Evolutionary conservation across 179 eudicot species (phyloP).

Genomic region (Vitellaria paradoxa): DNA sequence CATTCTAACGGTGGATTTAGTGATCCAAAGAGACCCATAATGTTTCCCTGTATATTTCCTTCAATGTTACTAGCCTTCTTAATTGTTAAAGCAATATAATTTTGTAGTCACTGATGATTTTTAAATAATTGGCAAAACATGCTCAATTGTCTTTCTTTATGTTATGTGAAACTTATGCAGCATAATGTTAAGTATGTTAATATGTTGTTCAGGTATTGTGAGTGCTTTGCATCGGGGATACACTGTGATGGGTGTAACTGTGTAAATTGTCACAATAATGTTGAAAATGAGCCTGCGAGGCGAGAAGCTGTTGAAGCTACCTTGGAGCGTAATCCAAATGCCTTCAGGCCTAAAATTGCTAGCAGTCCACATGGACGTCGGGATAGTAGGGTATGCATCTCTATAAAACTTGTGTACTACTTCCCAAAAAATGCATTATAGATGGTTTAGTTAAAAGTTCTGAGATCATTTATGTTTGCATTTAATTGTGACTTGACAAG

Average conservation of each 20-base stretch:
- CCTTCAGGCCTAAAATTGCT: conserved; percentile 88
- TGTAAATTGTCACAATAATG: conserved; percentile 78
- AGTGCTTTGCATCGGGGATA: conserved; percentile 90
- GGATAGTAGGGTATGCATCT: conserved; percentile 51
- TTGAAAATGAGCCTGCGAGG: conserved; percentile 82
- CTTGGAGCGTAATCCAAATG: conserved; percentile 91
- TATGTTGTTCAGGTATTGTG: conserved; percentile 64
- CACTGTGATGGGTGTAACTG: conserved; percentile 96
- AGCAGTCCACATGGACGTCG: conserved; percentile 82
- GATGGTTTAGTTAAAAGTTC: background rate
- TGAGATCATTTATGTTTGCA: conserved; percentile 2
- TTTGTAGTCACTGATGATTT: background rate
- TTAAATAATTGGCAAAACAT: background rate
- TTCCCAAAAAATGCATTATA: background rate
- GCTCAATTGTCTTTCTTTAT: background rate
- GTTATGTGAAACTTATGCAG: background rate
- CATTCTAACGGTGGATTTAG: too few species aligned
- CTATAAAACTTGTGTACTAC: conserved; percentile 2
- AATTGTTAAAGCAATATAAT: background rate
- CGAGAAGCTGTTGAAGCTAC: conserved; percentile 91
- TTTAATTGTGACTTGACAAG: background rate
- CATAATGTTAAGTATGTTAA: background rate
- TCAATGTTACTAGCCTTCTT: too few species aligned
- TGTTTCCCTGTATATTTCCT: too few species aligned
- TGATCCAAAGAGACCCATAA: too few species aligned